Evolutionary conservation across 2,329 filamentous ascomycete genomes (phyloP).

Genomic region (Calonectria montana): DNA sequence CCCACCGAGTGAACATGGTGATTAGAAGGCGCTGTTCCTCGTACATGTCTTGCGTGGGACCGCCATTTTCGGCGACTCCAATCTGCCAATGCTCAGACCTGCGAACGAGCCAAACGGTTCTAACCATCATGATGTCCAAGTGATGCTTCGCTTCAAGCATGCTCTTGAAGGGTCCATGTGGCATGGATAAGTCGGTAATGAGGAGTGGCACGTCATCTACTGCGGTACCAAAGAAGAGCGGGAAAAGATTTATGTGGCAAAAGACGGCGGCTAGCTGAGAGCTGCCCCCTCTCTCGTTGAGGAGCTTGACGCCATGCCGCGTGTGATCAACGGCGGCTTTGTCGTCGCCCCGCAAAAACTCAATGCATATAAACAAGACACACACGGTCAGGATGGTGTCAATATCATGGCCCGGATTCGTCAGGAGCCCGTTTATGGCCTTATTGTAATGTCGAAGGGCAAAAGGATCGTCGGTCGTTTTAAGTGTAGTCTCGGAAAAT

Average conservation of each 20-base stretch:
- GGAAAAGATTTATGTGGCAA: slow-evolving; percentile 52
- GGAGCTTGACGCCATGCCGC: slow-evolving; percentile 52
- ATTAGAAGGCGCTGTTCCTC: slow-evolving; percentile 37
- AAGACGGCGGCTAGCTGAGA: slow-evolving; percentile 51
- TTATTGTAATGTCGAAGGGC: slow-evolving; percentile 55
- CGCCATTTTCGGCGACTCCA: slow-evolving; percentile 20
- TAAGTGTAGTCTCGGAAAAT: slow-evolving; percentile 28
- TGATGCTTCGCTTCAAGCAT: slow-evolving; percentile 44
- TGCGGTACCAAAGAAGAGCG: slow-evolving; percentile 50
- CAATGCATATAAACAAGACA: slow-evolving; percentile 57
- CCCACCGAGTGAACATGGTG: slow-evolving; percentile 44
- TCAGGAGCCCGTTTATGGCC: slow-evolving; percentile 50
- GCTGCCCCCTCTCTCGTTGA: slow-evolving; percentile 40
- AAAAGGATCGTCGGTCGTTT: slow-evolving; percentile 41
- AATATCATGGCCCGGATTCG: slow-evolving; percentile 34
- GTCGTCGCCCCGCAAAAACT: slow-evolving; percentile 53
- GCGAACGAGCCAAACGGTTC: slow-evolving; percentile 45
- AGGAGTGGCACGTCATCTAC: slow-evolving; percentile 17
- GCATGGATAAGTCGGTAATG: neutral
- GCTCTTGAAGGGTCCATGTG: slow-evolving; percentile 21
- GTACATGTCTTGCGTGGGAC: slow-evolving; percentile 27
- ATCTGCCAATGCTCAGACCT: slow-evolving; percentile 35
- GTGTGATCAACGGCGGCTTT: slow-evolving; percentile 51
- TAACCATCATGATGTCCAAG: slow-evolving; percentile 44
- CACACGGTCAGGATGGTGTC: slow-evolving; percentile 54